phyloP scores from a whole-genome alignment of 2,329 filamentous ascomycete genomes.

The Neophaeococcomyces aloes region DNA sequence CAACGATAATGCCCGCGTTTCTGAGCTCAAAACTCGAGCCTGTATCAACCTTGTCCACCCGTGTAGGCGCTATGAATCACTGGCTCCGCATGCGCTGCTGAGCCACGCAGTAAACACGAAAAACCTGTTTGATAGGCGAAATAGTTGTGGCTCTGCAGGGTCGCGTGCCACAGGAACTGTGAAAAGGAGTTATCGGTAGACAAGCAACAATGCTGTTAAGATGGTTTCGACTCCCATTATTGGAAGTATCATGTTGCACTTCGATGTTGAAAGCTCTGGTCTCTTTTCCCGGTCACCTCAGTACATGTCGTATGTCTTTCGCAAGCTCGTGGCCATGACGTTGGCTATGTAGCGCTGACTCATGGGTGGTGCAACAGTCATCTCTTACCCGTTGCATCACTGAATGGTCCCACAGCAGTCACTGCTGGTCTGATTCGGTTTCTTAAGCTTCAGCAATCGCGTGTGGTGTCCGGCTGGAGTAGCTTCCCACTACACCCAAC shows the following conservation, averaged over 20 bases:
- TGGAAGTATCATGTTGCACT: too few relatives aligned
- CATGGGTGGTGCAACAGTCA: too few relatives aligned
- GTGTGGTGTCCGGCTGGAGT: constrained; percentile 14
- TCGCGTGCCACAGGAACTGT: not conserved
- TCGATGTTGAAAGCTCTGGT: too few relatives aligned
- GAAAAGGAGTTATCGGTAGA: not conserved
- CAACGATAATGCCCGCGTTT: not conserved
- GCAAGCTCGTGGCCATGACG: too few relatives aligned
- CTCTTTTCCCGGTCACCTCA: too few relatives aligned
- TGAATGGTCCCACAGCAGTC: too few relatives aligned
- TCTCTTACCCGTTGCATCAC: too few relatives aligned
- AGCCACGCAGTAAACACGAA: constrained; percentile 1
- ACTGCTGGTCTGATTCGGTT: not conserved
- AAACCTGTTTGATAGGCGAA: not conserved
- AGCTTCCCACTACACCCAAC: constrained; percentile 12
- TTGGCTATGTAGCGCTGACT: too few relatives aligned
- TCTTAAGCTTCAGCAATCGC: not conserved
- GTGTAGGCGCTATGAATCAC: not conserved
- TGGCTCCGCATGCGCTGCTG: not conserved
- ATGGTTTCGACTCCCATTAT: too few relatives aligned
- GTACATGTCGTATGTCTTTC: too few relatives aligned
- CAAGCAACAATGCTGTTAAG: too few relatives aligned
- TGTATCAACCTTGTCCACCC: not conserved
- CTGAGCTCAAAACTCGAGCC: not conserved
- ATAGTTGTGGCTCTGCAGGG: not conserved